A percentile compares a stretch with the other conserved stretches of the same genome.
Conservation (phyloP, 2,329 filamentous ascomycete genomes). For the Penicillium sp. region DNA sequence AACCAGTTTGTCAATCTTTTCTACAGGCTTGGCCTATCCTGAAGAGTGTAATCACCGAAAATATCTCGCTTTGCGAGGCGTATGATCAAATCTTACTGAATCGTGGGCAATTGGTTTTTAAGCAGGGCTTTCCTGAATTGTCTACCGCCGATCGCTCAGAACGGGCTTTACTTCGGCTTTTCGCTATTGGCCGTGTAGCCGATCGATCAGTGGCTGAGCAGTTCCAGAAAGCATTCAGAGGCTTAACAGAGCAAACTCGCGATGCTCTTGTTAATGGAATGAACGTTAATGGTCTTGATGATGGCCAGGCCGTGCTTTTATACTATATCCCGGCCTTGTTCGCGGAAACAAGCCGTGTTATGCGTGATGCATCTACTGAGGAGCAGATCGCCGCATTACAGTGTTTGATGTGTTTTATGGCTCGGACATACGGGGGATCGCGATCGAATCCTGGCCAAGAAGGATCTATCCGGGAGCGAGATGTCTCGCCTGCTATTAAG, state of each 20-base stretch:
- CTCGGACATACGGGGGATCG: background rate
- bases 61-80: background rate
- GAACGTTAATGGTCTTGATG: background rate
- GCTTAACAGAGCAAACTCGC: background rate
- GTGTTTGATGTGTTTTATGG: background rate
- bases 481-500: background rate
- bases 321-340: background rate
- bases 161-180: background rate
- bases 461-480: background rate
- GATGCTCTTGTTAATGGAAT: background rate
- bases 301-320: background rate
- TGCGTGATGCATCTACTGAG: background rate
- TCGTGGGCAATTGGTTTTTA: background rate
- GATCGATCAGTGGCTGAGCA: background rate
- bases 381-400: background rate
- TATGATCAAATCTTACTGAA: background rate
- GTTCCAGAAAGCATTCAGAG: background rate
- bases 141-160: background rate
- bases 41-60: background rate
- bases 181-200: background rate
- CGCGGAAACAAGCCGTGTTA: background rate
- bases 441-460: background rate
- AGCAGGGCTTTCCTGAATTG: background rate
- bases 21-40: background rate
- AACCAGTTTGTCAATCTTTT: background rate